Percentiles rank a stretch among this genome's conserved stretches.
Evolutionary conservation across 352 stramenopile genomes (phyloP).

Genomic region (Globisporangium polare): DNA sequence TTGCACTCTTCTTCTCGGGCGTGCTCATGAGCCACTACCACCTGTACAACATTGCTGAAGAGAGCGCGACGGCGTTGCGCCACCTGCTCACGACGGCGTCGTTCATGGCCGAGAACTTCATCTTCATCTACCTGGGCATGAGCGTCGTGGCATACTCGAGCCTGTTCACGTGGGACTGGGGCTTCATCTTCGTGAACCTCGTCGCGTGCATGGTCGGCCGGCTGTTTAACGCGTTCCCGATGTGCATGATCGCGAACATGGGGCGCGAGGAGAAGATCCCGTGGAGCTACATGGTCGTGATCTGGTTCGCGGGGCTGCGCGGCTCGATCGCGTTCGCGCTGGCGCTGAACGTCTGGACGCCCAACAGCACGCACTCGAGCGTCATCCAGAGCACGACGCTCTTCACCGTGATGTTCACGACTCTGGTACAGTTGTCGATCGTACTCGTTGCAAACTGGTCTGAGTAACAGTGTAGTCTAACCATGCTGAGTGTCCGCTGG

Average conservation of each 20-base stretch:
- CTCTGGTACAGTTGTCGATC: conserved; percentile 30
- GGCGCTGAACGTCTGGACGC: conserved; percentile 64
- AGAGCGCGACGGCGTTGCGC: conserved; percentile 67
- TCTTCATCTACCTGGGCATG: conserved; percentile 86
- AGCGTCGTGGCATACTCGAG: conserved; percentile 76
- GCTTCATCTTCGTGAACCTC: conserved; percentile 74
- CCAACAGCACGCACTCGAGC: conserved; percentile 45
- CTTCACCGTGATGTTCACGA: conserved; percentile 83
- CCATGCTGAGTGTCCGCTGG: neutral
- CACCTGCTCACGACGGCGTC: conserved; percentile 76
- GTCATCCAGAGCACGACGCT: conserved; percentile 77
- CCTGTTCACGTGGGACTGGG: conserved; percentile 84
- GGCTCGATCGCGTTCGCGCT: conserved; percentile 92
- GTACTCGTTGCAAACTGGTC: neutral
- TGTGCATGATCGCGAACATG: conserved; percentile 73
- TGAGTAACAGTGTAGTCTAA: no score
- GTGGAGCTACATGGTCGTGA: conserved; percentile 79
- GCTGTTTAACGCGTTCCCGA: conserved; percentile 73
- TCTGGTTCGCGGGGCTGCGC: conserved; percentile 91
- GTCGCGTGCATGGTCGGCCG: conserved; percentile 59
- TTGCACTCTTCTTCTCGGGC: conserved; percentile 93
- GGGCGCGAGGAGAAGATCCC: conserved; percentile 66
- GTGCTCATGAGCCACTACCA: conserved; percentile 88
- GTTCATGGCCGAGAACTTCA: conserved; percentile 87
- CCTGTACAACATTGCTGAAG: conserved; percentile 76